Conservation (phyloP, 352 stramenopile species). For the Stephanocyclus meneghinianus region DNA sequence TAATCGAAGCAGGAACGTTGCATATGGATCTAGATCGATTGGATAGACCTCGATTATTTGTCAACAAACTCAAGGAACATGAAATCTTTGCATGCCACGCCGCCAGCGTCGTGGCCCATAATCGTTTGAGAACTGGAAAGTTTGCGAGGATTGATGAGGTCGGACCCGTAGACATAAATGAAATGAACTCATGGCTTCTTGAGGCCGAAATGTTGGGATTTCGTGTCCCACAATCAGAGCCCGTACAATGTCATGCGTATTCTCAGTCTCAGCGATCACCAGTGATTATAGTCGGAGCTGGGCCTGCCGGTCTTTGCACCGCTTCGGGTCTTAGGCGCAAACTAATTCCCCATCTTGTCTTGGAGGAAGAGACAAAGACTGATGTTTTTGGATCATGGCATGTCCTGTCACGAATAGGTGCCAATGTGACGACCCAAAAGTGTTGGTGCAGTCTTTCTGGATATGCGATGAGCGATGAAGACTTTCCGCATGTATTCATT, state of each 20-base stretch:
- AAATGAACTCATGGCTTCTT: constrained; percentile 54
- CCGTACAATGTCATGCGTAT: constrained; percentile 13
- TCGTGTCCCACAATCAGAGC: constrained; percentile 30
- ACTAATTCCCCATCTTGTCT: constrained; percentile 46
- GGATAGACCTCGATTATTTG: constrained; percentile 53
- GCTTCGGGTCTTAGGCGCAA: constrained; percentile 45
- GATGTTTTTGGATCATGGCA: constrained; percentile 57
- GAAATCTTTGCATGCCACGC: constrained; percentile 69
- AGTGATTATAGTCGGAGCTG: constrained; percentile 53
- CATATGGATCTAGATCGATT: constrained; percentile 56
- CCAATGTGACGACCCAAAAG: constrained; percentile 58
- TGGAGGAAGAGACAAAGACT: constrained; percentile 42
- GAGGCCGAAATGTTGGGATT: constrained; percentile 57
- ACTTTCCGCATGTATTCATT: constrained; percentile 43
- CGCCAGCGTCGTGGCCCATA: constrained; percentile 44
- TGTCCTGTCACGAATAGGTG: constrained; percentile 31
- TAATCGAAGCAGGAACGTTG: constrained; percentile 55
- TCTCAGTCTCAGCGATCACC: constrained; percentile 1
- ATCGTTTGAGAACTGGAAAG: constrained; percentile 32
- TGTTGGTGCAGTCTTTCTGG: constrained; percentile 61
- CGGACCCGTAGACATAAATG: constrained; percentile 52
- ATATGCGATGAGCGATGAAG: constrained; percentile 38
- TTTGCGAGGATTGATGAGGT: constrained; percentile 47
- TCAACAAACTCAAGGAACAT: constrained; percentile 55
- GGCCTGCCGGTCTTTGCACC: constrained; percentile 41